A percentile compares a stretch with the other conserved stretches of the same genome.
phyloP scores from a whole-genome alignment of 495 filamentous ascomycete species.

The Trypethelium eluteriae region DNA sequence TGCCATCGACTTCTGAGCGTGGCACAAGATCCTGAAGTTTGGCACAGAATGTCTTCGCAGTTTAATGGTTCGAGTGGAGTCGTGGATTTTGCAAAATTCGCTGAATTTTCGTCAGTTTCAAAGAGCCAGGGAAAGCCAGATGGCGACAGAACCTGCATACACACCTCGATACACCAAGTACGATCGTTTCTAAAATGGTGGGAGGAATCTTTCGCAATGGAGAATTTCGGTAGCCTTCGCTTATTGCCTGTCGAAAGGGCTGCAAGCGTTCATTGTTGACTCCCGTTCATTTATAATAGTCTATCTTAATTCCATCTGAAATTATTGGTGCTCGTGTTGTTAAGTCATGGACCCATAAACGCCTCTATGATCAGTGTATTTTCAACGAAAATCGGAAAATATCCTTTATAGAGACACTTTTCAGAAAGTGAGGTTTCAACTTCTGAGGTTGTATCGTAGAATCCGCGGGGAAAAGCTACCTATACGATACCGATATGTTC shows the following conservation, averaged over 20 bases:
- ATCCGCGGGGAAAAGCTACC: too few relatives aligned
- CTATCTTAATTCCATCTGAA: too few relatives aligned
- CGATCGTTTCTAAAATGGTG: neutral
- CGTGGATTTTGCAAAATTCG: neutral
- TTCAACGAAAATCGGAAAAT: too few relatives aligned
- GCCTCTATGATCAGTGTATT: too few relatives aligned
- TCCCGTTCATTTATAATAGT: too few relatives aligned
- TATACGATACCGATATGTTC: too few relatives aligned
- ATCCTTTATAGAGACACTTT: too few relatives aligned
- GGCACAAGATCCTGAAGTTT: neutral
- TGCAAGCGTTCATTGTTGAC: neutral
- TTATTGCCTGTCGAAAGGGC: neutral
- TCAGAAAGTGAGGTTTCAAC: too few relatives aligned
- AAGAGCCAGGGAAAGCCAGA: neutral
- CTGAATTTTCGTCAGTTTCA: neutral
- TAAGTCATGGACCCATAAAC: too few relatives aligned
- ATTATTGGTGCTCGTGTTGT: too few relatives aligned
- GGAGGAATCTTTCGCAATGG: neutral
- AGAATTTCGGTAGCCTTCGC: neutral
- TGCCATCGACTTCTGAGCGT: neutral
- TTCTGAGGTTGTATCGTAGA: too few relatives aligned
- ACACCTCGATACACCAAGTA: neutral
- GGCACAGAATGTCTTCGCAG: neutral
- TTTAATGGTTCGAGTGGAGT: neutral
- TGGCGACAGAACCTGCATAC: slow-evolving; percentile 4